Evolutionary conservation across 345 rosid genomes (phyloP), one percentile per base, ranked within the genome.

Genomic region (Corchorus capsularis): DNA sequence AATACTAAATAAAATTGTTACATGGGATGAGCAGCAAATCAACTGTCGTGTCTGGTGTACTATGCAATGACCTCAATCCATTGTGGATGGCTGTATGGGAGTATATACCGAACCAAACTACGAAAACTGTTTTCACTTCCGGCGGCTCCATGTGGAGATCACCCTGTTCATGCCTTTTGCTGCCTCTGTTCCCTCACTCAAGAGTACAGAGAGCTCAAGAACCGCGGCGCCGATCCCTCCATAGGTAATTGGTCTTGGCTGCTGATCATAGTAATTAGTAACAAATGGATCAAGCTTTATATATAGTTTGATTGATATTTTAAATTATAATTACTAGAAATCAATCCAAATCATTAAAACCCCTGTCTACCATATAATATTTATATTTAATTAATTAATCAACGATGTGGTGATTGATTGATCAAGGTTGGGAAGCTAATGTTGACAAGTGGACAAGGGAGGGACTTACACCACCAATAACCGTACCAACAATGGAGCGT

Each of bases 121-220:
- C 81, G 91, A 41, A 46, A 12, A 52, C 82, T 69, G 0, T 86
- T 63, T 52, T 85, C 86, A 22, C 79, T 87, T 49, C 87, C 89
- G 0, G 91, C 87, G 54, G 83, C 85, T 79, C 90, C 92, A 2
- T 82, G 79, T 72, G 82, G 89, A 1, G 91, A 90, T 55, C 74
- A 77, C 72, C 39, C 83, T 66, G 81, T 85, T 52, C 91, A 89
- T 55, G 60, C 73, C 17, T 89, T 77, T 66, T 89, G 89, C 79
- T 80, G 89, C 16, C 74, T 67, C 68, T 86, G 93, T 45, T 81
- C 90, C 34, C 85, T 87, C 57, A 75, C 85, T 20, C 93, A 90
- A 73, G 94, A 87, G 73, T 85, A 85, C 60, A 83, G 92, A 47
- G 92, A 89, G 13, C 91, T 90, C 73, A 81, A 77, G 19, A 79